These are phyloP conservation scores for Hericium rajendrae DNA, from an alignment of 768 basidiomycete genomes.

Conservation along the genomic window DNA sequence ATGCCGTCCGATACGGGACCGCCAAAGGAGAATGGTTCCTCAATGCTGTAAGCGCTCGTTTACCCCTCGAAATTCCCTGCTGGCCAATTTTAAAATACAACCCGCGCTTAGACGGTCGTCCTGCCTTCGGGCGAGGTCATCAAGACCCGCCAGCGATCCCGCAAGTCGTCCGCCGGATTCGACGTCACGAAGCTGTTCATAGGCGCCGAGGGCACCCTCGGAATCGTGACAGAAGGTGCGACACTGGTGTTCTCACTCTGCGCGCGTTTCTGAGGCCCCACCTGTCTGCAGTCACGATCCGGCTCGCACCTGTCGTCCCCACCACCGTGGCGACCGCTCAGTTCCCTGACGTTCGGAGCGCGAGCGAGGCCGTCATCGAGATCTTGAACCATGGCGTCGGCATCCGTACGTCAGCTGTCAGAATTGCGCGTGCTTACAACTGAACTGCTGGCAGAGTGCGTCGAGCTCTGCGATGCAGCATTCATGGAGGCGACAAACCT, in stretches of 20 bases:
- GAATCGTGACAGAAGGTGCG: constrained; percentile 79
- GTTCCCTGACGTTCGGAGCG: constrained; percentile 66
- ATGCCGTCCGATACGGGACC: constrained; percentile 81
- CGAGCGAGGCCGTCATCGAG: constrained; percentile 66
- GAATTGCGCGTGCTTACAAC: neutral
- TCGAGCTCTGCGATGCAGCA: constrained; percentile 70
- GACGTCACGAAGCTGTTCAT: constrained; percentile 82
- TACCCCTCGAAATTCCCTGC: neutral
- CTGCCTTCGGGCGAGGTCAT: constrained; percentile 85
- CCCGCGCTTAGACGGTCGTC: constrained; percentile 60
- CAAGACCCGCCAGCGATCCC: constrained; percentile 68
- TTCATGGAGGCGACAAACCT: constrained; percentile 58
- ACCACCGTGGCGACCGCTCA: constrained; percentile 77
- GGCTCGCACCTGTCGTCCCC: constrained; percentile 72
- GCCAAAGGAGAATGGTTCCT: constrained; percentile 89
- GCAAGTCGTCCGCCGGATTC: constrained; percentile 85
- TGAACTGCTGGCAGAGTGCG: constrained; percentile 46
- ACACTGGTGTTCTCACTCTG: neutral
- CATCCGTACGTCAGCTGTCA: constrained; percentile 45
- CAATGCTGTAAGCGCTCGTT: constrained; percentile 48
- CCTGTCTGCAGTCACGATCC: constrained; percentile 50
- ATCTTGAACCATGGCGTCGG: constrained; percentile 64
- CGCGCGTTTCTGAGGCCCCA: neutral
- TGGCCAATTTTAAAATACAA: no score
- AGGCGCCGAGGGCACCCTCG: constrained; percentile 74